Evolutionary conservation across 768 basidiomycete species (phyloP).

Genomic region (Panus rudis): DNA sequence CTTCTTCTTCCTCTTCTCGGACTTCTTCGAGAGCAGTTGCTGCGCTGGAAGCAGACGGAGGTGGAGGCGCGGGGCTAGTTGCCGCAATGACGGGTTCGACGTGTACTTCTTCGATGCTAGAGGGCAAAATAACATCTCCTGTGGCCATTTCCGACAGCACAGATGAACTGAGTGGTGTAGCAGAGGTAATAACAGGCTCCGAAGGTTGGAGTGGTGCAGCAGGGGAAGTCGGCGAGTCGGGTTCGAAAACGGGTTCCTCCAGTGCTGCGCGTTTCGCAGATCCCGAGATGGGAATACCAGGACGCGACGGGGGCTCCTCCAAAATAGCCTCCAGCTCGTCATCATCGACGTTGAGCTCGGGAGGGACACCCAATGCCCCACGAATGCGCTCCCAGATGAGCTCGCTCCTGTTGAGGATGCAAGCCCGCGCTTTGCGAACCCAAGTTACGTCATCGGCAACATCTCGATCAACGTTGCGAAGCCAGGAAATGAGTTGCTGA

Average conservation of each 20-base stretch:
- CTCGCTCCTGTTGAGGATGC: conserved; percentile 71
- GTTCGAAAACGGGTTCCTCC: conserved; percentile 16
- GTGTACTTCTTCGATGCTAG: conserved; percentile 11
- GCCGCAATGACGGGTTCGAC: conserved; percentile 29
- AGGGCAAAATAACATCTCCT: too few relatives aligned
- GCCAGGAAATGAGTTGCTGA: conserved; percentile 57
- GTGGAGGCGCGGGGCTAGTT: conserved; percentile 15
- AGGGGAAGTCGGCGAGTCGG: conserved; percentile 14
- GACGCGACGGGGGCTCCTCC: not conserved
- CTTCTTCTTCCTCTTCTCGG: conserved; percentile 24
- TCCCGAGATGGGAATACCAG: conserved; percentile 3
- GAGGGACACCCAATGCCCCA: conserved; percentile 80
- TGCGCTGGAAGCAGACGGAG: conserved; percentile 10
- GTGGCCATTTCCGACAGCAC: too few relatives aligned
- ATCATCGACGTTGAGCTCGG: conserved; percentile 67
- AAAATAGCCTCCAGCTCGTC: conserved; percentile 12
- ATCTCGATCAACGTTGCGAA: conserved; percentile 57
- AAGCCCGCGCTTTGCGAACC: conserved; percentile 66
- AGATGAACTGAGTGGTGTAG: not conserved
- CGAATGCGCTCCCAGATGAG: conserved; percentile 91
- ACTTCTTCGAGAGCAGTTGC: conserved; percentile 17
- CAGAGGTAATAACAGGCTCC: not conserved
- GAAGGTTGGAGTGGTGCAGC: not conserved
- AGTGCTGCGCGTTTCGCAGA: not conserved
- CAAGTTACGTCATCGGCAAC: conserved; percentile 64